Conservation (phyloP, 352 stramenopile species). For the Achlya hypogyna region DNA sequence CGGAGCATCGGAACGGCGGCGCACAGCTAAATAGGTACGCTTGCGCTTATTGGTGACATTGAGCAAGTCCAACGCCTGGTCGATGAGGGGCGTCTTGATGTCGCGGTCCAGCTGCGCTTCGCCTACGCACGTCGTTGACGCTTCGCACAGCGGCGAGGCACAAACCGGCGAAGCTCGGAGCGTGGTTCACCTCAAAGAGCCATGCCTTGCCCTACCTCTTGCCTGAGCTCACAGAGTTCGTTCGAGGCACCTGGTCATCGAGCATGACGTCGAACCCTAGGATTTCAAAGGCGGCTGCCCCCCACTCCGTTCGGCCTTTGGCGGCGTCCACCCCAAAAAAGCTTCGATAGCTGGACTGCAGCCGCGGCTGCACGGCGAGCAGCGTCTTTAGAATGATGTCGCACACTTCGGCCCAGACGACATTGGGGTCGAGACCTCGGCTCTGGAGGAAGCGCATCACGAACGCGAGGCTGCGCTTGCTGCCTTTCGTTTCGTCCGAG, state of each 20-base stretch:
- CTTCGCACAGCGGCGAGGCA: neutral
- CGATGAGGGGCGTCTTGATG: constrained; percentile 62
- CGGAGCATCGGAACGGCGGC: neutral
- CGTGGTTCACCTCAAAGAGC: constrained; percentile 43
- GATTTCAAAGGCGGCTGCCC: constrained; percentile 38
- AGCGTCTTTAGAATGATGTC: constrained; percentile 41
- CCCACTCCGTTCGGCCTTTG: constrained; percentile 24
- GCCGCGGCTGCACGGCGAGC: constrained; percentile 30
- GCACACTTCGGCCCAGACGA: constrained; percentile 31
- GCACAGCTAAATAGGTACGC: constrained; percentile 23
- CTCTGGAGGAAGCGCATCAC: constrained; percentile 30
- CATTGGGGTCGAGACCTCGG: constrained; percentile 22
- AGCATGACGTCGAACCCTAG: constrained; percentile 42
- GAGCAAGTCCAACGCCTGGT: constrained; percentile 27
- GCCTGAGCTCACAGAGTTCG: neutral
- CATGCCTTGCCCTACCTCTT: constrained; percentile 26
- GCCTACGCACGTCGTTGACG: neutral
- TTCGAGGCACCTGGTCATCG: constrained; percentile 17
- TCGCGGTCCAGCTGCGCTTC: constrained; percentile 47
- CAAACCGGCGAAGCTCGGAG: constrained; percentile 32
- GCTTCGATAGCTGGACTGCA: constrained; percentile 33
- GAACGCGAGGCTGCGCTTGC: constrained; percentile 31
- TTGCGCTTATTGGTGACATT: constrained; percentile 37
- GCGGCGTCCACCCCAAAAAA: constrained; percentile 29
- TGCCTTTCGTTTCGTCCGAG: constrained; percentile 24